Conservation (phyloP, 1,139 yeast species). For the Tardiomyces depauwii region DNA sequence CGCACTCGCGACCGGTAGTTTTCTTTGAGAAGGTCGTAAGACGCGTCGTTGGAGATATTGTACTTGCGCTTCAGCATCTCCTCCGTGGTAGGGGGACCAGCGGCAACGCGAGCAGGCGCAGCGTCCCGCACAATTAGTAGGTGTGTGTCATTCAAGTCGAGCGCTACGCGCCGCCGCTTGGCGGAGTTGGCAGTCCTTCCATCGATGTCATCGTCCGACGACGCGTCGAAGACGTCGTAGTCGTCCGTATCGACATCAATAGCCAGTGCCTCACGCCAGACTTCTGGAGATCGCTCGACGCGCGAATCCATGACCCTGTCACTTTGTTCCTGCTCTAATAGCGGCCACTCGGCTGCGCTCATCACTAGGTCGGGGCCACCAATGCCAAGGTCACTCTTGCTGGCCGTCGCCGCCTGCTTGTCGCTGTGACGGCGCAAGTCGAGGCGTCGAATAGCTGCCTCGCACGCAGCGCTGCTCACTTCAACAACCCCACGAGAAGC, state of each 20-base stretch:
- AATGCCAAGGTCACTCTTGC: constrained; percentile 3
- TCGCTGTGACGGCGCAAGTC: constrained; percentile 6
- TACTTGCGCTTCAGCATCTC: constrained; percentile 43
- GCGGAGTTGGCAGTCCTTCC: constrained; percentile 60
- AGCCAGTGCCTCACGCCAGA: no score
- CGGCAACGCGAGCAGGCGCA: constrained; percentile 6
- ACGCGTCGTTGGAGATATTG: constrained; percentile 79
- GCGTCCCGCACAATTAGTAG: constrained; percentile 41
- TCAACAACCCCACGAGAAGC: constrained; percentile 1
- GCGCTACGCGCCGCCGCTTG: constrained; percentile 25
- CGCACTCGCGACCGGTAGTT: constrained; percentile 89
- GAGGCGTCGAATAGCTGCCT: constrained; percentile 7
- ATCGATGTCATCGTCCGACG: constrained; percentile 58
- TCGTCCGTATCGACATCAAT: neutral
- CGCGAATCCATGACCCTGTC: no score
- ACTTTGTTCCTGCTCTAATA: neutral
- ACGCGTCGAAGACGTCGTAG: constrained; percentile 12
- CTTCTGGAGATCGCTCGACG: no score
- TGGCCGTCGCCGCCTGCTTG: constrained; percentile 2
- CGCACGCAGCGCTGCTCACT: neutral
- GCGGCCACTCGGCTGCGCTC: neutral
- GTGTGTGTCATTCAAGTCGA: constrained; percentile 82
- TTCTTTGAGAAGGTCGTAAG: constrained; percentile 70
- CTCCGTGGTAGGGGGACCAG: constrained; percentile 37
- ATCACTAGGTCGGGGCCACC: neutral